A percentile compares a stretch with the other conserved stretches of the same genome.
phyloP scores from a whole-genome alignment of 257 asterid species.

The Datura wrightii region DNA sequence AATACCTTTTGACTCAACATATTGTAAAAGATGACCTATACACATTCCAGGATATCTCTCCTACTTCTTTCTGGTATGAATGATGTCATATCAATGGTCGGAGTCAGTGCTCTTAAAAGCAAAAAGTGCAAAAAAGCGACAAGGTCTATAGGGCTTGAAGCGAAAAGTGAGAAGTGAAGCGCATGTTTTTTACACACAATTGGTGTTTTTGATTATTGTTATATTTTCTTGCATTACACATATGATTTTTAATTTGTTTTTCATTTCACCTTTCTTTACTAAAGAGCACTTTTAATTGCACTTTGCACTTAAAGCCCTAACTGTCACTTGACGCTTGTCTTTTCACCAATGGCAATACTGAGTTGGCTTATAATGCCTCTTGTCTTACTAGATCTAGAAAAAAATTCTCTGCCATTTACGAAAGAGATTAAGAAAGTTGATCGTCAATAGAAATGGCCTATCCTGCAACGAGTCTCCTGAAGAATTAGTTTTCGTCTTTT shows the following conservation, averaged over 20 bases:
- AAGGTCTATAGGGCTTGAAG: not conserved
- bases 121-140: not conserved
- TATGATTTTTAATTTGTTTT: not conserved
- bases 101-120: not conserved
- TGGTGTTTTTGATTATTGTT: not conserved
- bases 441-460: not conserved
- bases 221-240: not conserved
- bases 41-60: not conserved
- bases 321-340: not conserved
- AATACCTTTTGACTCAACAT: not conserved
- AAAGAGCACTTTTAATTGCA: not conserved
- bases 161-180: not conserved
- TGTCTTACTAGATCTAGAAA: not conserved
- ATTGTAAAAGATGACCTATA: not conserved
- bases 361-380: not conserved
- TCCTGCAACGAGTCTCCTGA: not conserved
- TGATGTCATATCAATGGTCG: not conserved
- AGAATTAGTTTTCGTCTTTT: not conserved
- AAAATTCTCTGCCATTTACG: not conserved
- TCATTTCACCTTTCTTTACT: not conserved
- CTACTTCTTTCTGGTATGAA: not conserved
- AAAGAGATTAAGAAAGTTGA: not conserved
- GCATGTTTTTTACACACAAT: not conserved
- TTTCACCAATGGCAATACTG: not conserved
- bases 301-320: not conserved